Evolutionary conservation across 345 rosid genomes (phyloP), one percentile per base, ranked within the genome.

Genomic region (Salix suchowensis): DNA sequence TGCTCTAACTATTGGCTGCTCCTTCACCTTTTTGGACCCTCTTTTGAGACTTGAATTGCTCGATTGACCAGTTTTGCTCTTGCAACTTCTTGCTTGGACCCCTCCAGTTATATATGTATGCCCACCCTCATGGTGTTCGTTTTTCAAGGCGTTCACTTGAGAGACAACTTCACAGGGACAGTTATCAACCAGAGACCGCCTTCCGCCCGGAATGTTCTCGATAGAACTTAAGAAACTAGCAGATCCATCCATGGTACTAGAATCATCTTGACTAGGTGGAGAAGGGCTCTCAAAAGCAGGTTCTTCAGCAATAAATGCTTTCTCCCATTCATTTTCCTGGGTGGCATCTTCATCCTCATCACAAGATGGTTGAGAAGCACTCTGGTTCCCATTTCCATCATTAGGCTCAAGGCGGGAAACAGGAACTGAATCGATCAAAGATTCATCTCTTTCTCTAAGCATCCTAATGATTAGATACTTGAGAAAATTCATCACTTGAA

Each of bases 401-500:
- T 82, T 84, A 71, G 97, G 97, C 71, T 88, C 90, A 26, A 86
- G 78, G 67, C 67, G 87, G 7, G 82, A 79, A 70, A 71, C 84
- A 40, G 74, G 74, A 79, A 77, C 72, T 62, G 85, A 80, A 60
- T 92, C 94, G 7, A 88, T 77, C 52, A 81, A 72, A 9, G 84
- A 88, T 83, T 88, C 78, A 70, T 81, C 88, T 81, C 98, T 85
- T 61, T 85, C 97, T 82, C 81, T 87, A 65, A 96, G 87, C 2
- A 87, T 91, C 81, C 82, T 90, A 7, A 79, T 82, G 23, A 91
- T 81, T 42, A 96, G 97, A 48, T 89, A 90, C 85, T 88, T 92
- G 26, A 96, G 97, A 86, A 96, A 90, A 81, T 96, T 96, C 97
- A 94, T 96, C 77, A 92, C 96, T 87, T 92, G 95, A 75, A 96